Conservation (phyloP, 495 filamentous ascomycete genomes). For the Neurospora sp. region DNA sequence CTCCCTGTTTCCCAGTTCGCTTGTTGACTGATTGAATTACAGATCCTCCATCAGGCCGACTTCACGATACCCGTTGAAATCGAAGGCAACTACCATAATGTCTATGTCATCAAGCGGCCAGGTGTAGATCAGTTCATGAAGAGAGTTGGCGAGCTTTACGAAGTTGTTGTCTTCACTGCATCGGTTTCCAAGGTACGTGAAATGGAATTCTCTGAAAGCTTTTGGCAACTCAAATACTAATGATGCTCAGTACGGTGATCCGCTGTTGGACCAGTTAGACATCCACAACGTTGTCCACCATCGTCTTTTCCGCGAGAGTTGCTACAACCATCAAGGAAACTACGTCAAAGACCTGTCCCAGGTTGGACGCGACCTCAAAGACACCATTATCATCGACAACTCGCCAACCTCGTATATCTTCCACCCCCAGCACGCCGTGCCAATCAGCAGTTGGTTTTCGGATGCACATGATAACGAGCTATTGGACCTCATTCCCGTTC, state of each 20-base stretch:
- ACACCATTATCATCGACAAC: slow-evolving; percentile 99
- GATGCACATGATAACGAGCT: slow-evolving; percentile 99
- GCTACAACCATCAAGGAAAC: slow-evolving; percentile 98
- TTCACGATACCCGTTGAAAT: slow-evolving; percentile 99
- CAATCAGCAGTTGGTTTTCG: slow-evolving; percentile 99
- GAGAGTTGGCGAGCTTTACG: slow-evolving; percentile 91
- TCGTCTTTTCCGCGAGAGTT: slow-evolving; percentile 92
- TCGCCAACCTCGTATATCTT: slow-evolving; percentile 99
- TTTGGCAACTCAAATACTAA: slow-evolving; percentile 3
- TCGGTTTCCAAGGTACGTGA: slow-evolving; percentile 88
- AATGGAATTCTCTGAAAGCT: not conserved
- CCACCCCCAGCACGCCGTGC: slow-evolving; percentile 97
- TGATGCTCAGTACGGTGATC: slow-evolving; percentile 77
- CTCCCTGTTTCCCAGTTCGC: not conserved
- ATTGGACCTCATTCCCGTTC: slow-evolving; percentile 93
- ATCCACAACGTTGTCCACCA: slow-evolving; percentile 97
- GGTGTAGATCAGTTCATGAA: slow-evolving; percentile 99
- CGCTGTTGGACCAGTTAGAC: slow-evolving; percentile 90
- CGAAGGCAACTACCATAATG: slow-evolving; percentile 97
- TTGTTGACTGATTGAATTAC: slow-evolving; percentile 12
- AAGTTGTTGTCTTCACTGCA: slow-evolving; percentile 97
- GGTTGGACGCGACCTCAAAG: slow-evolving; percentile 87
- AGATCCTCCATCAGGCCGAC: slow-evolving; percentile 97
- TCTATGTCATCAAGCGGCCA: slow-evolving; percentile 97
- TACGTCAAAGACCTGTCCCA: slow-evolving; percentile 99